These are phyloP conservation scores for Silybum marianum DNA, from an alignment of 129 eudicot genomes.

Conservation along the genomic window DNA sequence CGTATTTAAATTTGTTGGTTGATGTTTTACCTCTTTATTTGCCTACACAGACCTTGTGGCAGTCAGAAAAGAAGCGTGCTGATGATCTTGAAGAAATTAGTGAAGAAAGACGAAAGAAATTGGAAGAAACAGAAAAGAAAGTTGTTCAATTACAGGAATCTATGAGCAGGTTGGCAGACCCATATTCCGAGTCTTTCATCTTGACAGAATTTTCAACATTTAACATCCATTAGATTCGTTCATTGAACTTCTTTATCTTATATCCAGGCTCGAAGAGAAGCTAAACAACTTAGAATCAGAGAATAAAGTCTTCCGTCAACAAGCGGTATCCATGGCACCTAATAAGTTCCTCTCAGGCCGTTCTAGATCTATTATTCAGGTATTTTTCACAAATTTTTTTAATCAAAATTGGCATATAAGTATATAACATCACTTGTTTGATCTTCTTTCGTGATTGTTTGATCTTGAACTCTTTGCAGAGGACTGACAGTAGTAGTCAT, in stretches of 20 bases:
- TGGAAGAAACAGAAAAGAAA: conserved; percentile 82
- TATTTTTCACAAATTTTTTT: conserved; percentile 13
- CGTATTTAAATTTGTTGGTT: not conserved
- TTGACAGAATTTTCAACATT: not conserved
- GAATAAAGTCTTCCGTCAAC: conserved; percentile 96
- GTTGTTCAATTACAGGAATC: conserved; percentile 73
- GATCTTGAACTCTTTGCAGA: conserved; percentile 52
- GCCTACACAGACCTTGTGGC: conserved; percentile 52
- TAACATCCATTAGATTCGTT: too few species aligned
- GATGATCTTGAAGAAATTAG: conserved; percentile 53
- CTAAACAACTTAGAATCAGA: conserved; percentile 81
- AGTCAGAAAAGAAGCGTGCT: conserved; percentile 61
- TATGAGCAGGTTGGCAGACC: conserved; percentile 55
- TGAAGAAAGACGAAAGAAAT: conserved; percentile 69
- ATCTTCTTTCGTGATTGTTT: conserved; percentile 2
- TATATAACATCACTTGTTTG: not conserved
- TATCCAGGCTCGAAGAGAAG: conserved; percentile 84
- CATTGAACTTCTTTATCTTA: conserved; percentile 4
- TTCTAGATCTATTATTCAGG: conserved; percentile 87
- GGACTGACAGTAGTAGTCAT: conserved; percentile 67
- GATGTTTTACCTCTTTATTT: conserved; percentile 13
- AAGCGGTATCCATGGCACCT: conserved; percentile 94
- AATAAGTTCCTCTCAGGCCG: conserved; percentile 89
- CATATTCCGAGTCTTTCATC: not conserved
- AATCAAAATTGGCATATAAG: not conserved